These are phyloP conservation scores for Abrus pulchellus DNA, from an alignment of 306 rosid species.

Conservation along the genomic window DNA sequence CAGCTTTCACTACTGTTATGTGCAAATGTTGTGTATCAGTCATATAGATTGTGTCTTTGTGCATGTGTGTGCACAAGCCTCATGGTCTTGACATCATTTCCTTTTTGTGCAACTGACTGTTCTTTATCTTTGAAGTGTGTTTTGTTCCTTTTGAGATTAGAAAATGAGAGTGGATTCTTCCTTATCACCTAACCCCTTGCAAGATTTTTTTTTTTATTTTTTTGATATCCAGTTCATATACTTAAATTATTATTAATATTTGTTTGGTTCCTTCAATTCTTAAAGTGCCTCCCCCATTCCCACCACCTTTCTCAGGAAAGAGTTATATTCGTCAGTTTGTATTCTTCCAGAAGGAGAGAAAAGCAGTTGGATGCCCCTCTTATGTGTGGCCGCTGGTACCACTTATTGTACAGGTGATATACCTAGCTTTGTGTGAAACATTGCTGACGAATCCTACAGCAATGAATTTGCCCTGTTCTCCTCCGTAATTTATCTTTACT, in stretches of 20 bases:
- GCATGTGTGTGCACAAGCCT: neutral
- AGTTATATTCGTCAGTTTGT: conserved; percentile 71
- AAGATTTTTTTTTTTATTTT: conserved; percentile 1
- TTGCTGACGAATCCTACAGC: conserved; percentile 35
- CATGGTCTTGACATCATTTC: conserved; percentile 25
- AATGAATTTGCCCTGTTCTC: conserved; percentile 29
- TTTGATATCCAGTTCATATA: conserved; percentile 27
- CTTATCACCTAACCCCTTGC: neutral
- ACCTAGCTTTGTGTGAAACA: conserved; percentile 44
- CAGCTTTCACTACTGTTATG: neutral
- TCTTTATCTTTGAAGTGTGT: conserved; percentile 20
- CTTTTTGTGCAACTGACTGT: conserved; percentile 30
- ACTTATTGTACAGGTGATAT: conserved; percentile 72
- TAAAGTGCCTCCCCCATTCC: conserved; percentile 94
- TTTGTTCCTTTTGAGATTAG: conserved; percentile 40
- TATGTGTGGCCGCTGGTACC: conserved; percentile 70
- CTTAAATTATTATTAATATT: conserved; percentile 50
- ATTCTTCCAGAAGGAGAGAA: conserved; percentile 71
- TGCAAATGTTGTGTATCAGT: conserved; percentile 1
- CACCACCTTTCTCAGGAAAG: conserved; percentile 91
- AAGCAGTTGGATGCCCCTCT: conserved; percentile 85
- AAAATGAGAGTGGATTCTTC: conserved; percentile 36
- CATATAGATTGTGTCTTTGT: conserved; percentile 29
- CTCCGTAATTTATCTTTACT: conserved; percentile 3
- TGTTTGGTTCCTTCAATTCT: conserved; percentile 67